Evolutionary conservation across 2,329 filamentous ascomycete genomes (phyloP).

Genomic region (Botrytis hyacinthi): DNA sequence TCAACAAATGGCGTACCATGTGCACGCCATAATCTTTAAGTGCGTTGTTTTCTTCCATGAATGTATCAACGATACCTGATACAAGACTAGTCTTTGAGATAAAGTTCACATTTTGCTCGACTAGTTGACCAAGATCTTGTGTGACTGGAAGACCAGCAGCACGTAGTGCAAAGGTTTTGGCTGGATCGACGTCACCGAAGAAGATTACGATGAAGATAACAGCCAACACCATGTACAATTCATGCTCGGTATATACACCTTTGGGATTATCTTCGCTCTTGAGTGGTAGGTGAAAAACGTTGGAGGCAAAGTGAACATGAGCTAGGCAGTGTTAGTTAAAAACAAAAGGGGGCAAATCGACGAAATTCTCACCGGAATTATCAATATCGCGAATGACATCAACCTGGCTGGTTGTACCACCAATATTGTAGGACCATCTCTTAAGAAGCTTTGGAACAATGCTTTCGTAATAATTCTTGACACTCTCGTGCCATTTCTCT

Average conservation of each 20-base stretch:
- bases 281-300: slow-evolving; percentile 53
- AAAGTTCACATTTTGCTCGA: slow-evolving; percentile 63
- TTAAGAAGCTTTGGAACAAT: slow-evolving; percentile 46
- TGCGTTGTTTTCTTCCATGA: slow-evolving; percentile 47
- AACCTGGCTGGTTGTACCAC: slow-evolving; percentile 45
- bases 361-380: slow-evolving; percentile 45
- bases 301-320: slow-evolving; percentile 47
- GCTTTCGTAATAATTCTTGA: slow-evolving; percentile 65
- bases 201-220: slow-evolving; percentile 62
- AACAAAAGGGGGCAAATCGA: slow-evolving; percentile 40
- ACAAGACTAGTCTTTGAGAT: slow-evolving; percentile 27
- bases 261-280: slow-evolving; percentile 49
- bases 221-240: slow-evolving; percentile 33
- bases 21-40: slow-evolving; percentile 56
- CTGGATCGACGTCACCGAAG: slow-evolving; percentile 63
- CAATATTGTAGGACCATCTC: slow-evolving; percentile 44
- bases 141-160: slow-evolving; percentile 62
- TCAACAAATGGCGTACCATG: slow-evolving; percentile 62
- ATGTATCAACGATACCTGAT: slow-evolving; percentile 20
- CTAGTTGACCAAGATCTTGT: slow-evolving; percentile 54
- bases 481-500: slow-evolving; percentile 57
- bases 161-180: slow-evolving; percentile 59
- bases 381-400: slow-evolving; percentile 61
- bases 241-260: slow-evolving; percentile 53
- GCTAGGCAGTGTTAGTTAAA: slow-evolving; percentile 47